A percentile compares a stretch with the other conserved stretches of the same genome.
These are phyloP conservation scores for Coemansia sp. DNA, from an alignment of 192 early-diverging fungal genomes.

Conservation along the genomic window DNA sequence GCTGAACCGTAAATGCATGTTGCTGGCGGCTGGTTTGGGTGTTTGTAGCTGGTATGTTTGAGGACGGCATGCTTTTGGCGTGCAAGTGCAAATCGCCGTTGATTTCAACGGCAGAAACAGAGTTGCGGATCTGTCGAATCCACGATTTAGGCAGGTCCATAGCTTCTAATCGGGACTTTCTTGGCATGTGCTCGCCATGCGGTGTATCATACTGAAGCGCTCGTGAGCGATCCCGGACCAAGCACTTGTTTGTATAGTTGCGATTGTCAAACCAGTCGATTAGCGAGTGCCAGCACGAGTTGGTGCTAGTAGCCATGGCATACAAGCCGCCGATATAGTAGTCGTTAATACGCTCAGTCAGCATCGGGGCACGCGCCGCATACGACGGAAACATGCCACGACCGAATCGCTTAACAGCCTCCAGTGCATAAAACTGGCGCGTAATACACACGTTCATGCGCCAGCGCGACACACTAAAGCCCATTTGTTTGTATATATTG, in stretches of 20 bases:
- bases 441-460: conserved; percentile 36
- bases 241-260: conserved; percentile 23
- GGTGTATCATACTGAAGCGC: background rate
- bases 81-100: conserved; percentile 17
- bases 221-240: conserved; percentile 18
- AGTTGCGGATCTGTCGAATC: conserved; percentile 14
- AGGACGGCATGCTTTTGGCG: background rate
- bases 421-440: conserved; percentile 50
- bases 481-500: conserved; percentile 40
- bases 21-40: conserved; percentile 6
- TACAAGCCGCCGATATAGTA: conserved; percentile 71
- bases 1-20: conserved; percentile 15
- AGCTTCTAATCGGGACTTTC: conserved; percentile 1
- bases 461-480: conserved; percentile 21
- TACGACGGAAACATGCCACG: conserved; percentile 40
- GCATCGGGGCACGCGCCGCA: conserved; percentile 64
- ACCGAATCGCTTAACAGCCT: conserved; percentile 55
- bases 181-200: background rate
- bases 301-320: conserved; percentile 36
- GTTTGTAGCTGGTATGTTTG: background rate
- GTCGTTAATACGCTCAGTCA: conserved; percentile 67
- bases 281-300: conserved; percentile 36
- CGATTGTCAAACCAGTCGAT: conserved; percentile 47
- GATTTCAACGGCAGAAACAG: conserved; percentile 8
- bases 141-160: conserved; percentile 3